Conservation (phyloP, 1,284 basidiomycete genomes). For the Puccinia polysora region DNA sequence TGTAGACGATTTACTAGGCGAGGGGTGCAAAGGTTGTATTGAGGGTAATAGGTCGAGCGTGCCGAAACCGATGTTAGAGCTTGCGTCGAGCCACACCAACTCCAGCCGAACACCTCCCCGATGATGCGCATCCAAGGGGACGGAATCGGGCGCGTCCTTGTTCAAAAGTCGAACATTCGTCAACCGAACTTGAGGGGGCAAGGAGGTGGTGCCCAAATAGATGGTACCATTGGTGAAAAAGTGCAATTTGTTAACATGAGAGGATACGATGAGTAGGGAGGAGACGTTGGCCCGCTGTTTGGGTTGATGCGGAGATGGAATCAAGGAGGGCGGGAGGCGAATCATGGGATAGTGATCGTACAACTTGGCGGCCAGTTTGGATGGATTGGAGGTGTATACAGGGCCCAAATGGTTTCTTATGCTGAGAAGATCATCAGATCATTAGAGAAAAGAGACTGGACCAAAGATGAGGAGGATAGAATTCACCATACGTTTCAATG, state of each 20-base stretch:
- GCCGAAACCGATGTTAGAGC: background rate
- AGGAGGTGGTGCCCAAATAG: conserved; percentile 29
- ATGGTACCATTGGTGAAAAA: conserved; percentile 31
- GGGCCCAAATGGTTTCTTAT: conserved; percentile 26
- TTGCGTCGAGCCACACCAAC: conserved; percentile 17
- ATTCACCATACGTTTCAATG: conserved; percentile 27
- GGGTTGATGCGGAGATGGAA: conserved; percentile 11
- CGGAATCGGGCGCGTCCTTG: background rate
- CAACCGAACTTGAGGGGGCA: conserved; percentile 23
- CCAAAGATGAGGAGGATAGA: background rate
- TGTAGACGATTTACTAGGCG: background rate
- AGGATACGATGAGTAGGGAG: conserved; percentile 34
- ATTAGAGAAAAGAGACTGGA: background rate
- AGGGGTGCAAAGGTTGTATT: background rate
- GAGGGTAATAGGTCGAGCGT: conserved; percentile 15
- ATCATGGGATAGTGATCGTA: conserved; percentile 29
- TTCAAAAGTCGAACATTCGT: conserved; percentile 16
- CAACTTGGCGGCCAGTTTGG: background rate
- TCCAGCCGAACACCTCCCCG: conserved; percentile 15
- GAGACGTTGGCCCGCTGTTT: background rate
- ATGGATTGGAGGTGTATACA: conserved; percentile 16
- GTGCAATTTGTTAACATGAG: conserved; percentile 25
- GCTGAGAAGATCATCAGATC: background rate
- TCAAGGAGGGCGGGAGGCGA: conserved; percentile 33
- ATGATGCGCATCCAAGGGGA: conserved; percentile 1